These are phyloP conservation scores for Aureobasidium sp. DNA, from an alignment of 2,329 filamentous ascomycete genomes.

Conservation along the genomic window DNA sequence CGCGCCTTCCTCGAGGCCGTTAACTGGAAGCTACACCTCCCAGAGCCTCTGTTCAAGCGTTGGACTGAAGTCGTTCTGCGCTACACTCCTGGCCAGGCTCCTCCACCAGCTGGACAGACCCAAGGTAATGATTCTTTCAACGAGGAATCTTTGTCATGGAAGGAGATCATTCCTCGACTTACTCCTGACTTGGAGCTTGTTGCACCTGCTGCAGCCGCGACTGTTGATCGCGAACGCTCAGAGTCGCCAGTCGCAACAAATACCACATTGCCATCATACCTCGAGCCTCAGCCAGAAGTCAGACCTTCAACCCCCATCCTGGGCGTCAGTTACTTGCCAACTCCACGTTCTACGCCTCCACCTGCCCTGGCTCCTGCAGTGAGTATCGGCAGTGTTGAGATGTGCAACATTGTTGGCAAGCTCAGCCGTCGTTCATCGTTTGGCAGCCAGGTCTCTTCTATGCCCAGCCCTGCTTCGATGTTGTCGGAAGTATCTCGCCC, in stretches of 20 bases:
- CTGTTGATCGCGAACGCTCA: constrained; percentile 19
- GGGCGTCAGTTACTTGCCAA: constrained; percentile 51
- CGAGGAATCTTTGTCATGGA: constrained; percentile 29
- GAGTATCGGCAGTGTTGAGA: constrained; percentile 45
- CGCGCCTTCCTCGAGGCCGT: constrained; percentile 84
- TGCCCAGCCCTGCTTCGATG: constrained; percentile 56
- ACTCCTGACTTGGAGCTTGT: constrained; percentile 49
- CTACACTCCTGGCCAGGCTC: constrained; percentile 56
- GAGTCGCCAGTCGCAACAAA: constrained; percentile 39
- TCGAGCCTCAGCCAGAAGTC: constrained; percentile 46
- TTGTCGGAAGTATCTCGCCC: constrained; percentile 52
- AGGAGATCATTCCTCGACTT: constrained; percentile 47
- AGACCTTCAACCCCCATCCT: constrained; percentile 49
- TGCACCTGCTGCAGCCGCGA: background rate
- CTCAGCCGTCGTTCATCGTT: constrained; percentile 40
- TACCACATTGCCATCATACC: constrained; percentile 37
- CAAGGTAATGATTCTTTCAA: background rate
- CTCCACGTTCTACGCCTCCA: constrained; percentile 56
- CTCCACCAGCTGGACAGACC: constrained; percentile 24
- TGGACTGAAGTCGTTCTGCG: constrained; percentile 92
- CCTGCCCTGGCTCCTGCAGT: constrained; percentile 52
- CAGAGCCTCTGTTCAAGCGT: constrained; percentile 77
- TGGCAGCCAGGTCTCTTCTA: constrained; percentile 46
- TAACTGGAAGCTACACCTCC: constrained; percentile 91
- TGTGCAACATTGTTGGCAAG: constrained; percentile 45